Percentiles rank a stretch among this genome's conserved stretches.
Conservation (phyloP, 2,329 filamentous ascomycete species). For the Paecilomyces fulvus region DNA sequence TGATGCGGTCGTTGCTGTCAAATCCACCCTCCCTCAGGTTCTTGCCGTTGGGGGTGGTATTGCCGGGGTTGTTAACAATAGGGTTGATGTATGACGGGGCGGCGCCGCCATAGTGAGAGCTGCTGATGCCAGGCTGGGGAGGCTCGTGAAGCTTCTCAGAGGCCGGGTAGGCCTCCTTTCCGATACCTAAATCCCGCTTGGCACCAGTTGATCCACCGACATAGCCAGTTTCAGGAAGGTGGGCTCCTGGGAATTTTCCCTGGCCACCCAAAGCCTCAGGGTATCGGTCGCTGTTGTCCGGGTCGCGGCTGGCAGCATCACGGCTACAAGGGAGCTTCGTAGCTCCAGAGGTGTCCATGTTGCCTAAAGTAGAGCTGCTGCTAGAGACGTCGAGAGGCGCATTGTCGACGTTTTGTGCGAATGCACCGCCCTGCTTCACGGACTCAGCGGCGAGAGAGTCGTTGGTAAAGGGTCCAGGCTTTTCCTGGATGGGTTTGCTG, state of each 20-base stretch:
- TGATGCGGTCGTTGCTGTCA: constrained; percentile 31
- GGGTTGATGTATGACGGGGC: constrained; percentile 33
- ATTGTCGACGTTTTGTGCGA: constrained; percentile 51
- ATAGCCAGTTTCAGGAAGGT: constrained; percentile 26
- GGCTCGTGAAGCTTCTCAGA: constrained; percentile 3
- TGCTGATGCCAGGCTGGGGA: constrained; percentile 17
- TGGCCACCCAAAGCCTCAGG: constrained; percentile 31
- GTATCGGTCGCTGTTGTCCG: constrained; percentile 35
- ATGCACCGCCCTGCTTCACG: constrained; percentile 49
- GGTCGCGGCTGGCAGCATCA: constrained; percentile 38
- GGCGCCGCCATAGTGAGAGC: constrained; percentile 19
- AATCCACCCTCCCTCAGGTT: constrained; percentile 45
- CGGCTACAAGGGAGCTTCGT: constrained; percentile 42
- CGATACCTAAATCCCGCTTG: constrained; percentile 22
- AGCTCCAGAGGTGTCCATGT: constrained; percentile 47
- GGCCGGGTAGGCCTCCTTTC: constrained; percentile 13
- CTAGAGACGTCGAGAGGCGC: constrained; percentile 43
- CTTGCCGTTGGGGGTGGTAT: constrained; percentile 42
- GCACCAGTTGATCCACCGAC: constrained; percentile 24
- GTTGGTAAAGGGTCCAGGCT: constrained; percentile 53
- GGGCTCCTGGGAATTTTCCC: constrained; percentile 28
- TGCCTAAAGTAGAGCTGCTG: constrained; percentile 48
- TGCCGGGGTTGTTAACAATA: constrained; percentile 20
- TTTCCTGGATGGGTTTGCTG: constrained; percentile 51
- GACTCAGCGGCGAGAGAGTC: constrained; percentile 75